These are phyloP conservation scores for Tetrapyrgos nigripes DNA, from an alignment of 1,284 basidiomycete genomes.

Conservation along the genomic window DNA sequence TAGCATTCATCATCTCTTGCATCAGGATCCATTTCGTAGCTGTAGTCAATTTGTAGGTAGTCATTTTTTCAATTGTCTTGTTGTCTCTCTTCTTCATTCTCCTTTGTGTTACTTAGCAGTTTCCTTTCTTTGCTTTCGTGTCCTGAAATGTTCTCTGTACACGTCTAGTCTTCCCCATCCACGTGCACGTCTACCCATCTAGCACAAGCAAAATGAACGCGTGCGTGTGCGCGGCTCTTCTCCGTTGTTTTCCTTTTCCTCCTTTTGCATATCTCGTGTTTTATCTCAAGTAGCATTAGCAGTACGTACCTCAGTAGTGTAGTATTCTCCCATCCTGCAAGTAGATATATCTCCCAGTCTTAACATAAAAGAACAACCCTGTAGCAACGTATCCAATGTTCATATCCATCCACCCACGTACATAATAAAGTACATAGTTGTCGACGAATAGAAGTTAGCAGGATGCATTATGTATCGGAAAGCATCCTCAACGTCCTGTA, in stretches of 20 bases:
- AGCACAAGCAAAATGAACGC: not conserved
- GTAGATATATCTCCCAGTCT: conserved; percentile 54
- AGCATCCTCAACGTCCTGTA: no score
- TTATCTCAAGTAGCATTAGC: conserved; percentile 58
- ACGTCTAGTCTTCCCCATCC: not conserved
- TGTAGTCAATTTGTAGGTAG: no score
- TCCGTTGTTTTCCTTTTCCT: conserved; percentile 8
- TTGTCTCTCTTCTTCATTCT: conserved; percentile 18
- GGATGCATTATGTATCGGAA: not conserved
- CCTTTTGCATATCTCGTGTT: conserved; percentile 30
- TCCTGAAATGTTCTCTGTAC: no score
- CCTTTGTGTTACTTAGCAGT: conserved; percentile 7
- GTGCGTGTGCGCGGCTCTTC: no score
- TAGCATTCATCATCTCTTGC: conserved; percentile 16
- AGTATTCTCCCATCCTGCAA: conserved; percentile 48
- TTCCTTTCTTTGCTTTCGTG: conserved; percentile 8
- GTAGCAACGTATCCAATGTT: not conserved
- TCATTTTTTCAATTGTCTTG: conserved; percentile 15
- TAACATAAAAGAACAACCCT: not conserved
- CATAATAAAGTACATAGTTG: not conserved
- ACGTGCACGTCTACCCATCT: no score
- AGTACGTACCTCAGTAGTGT: conserved; percentile 50
- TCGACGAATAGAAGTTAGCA: not conserved
- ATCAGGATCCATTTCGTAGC: conserved; percentile 23
- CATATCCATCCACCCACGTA: no score